phyloP scores from a whole-genome alignment of 176 grass and related monocot species.

The Rhipidocladum racemiflorum region DNA sequence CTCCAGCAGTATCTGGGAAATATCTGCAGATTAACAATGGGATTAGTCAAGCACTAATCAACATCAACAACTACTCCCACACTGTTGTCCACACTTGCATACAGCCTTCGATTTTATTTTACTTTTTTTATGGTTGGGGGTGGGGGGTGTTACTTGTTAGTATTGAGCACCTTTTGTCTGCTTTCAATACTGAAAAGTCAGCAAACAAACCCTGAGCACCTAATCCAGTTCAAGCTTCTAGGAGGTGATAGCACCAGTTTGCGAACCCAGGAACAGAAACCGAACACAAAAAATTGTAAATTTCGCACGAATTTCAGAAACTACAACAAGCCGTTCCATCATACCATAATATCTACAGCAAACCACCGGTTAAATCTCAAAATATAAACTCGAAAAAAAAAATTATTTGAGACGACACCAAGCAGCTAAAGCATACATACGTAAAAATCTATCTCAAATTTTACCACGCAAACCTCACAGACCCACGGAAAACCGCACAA shows the following conservation, averaged over 20 bases:
- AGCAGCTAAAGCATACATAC: neutral
- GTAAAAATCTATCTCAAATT: neutral
- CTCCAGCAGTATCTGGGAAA: slow-evolving; percentile 68
- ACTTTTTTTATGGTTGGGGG: neutral
- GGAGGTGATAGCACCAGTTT: neutral
- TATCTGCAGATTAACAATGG: slow-evolving; percentile 49
- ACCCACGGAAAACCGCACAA: neutral
- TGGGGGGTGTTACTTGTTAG: neutral
- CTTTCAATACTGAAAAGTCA: slow-evolving; percentile 38
- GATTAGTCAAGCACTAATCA: slow-evolving; percentile 31
- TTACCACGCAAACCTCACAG: neutral
- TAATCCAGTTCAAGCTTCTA: neutral
- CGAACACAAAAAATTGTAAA: neutral
- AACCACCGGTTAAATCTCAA: neutral
- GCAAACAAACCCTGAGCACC: neutral
- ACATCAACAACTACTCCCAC: slow-evolving; percentile 29
- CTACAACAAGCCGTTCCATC: neutral
- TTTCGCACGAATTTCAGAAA: neutral
- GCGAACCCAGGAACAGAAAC: neutral
- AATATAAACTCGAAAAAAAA: neutral
- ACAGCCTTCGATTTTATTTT: neutral
- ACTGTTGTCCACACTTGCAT: neutral
- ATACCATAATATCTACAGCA: neutral
- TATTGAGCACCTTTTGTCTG: neutral
- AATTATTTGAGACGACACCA: neutral